A percentile compares a stretch with the other conserved stretches of the same genome.
phyloP scores from a whole-genome alignment of 1,284 basidiomycete genomes.

The Thelephora terrestris region DNA sequence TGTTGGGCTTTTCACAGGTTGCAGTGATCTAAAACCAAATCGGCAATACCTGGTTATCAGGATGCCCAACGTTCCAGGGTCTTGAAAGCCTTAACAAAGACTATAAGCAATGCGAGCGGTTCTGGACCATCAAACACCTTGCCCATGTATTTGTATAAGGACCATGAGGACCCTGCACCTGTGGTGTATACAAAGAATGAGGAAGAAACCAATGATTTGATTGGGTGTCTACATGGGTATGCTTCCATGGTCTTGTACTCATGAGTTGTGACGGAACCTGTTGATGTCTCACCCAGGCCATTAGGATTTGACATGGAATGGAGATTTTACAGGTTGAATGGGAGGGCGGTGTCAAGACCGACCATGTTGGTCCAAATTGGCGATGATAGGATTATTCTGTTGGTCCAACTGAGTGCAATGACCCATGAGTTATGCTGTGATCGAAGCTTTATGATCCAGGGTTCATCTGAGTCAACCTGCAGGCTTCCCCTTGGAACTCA shows the following conservation, averaged over 20 bases:
- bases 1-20: background rate
- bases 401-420: conserved; percentile 51
- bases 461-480: background rate
- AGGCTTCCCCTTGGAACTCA: conserved; percentile 35
- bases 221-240: conserved; percentile 30
- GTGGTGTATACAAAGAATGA: conserved; percentile 33
- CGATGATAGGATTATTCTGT: conserved; percentile 34
- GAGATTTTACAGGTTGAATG: conserved; percentile 30
- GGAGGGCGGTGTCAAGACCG: conserved; percentile 16
- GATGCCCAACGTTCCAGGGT: too few species aligned
- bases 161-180: conserved; percentile 25
- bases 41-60: background rate
- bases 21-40: background rate
- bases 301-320: conserved; percentile 57
- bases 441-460: background rate
- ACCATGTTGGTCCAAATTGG: conserved; percentile 46
- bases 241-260: conserved; percentile 3
- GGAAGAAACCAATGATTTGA: conserved; percentile 32
- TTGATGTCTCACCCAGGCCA: conserved; percentile 25
- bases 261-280: background rate
- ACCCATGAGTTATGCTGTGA: conserved; percentile 28
- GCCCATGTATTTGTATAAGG: conserved; percentile 31
- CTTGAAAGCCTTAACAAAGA: too few species aligned
- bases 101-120: too few species aligned
- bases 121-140: conserved; percentile 5